These are phyloP conservation scores for Argentina anserina DNA, from an alignment of 306 rosid genomes.

Conservation along the genomic window DNA sequence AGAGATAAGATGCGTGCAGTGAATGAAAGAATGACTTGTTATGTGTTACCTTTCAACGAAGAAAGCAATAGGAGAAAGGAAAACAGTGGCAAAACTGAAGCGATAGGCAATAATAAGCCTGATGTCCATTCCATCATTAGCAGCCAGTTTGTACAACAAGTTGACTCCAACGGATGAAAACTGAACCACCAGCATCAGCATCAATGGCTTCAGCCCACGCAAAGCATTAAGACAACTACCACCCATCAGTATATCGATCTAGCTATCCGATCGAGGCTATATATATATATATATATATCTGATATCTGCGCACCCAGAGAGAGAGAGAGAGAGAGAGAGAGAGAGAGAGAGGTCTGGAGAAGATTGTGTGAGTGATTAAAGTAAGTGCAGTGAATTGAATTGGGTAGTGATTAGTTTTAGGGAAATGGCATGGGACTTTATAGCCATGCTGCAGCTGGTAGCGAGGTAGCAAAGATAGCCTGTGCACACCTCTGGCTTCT, in stretches of 20 bases:
- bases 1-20: neutral
- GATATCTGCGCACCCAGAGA: neutral
- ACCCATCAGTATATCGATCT: neutral
- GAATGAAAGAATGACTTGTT: too few relatives aligned
- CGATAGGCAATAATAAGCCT: slow-evolving; percentile 61
- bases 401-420: neutral
- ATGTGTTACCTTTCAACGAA: slow-evolving; percentile 46
- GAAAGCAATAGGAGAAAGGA: slow-evolving; percentile 55
- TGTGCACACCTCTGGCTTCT: slow-evolving; percentile 9
- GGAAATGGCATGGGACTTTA: neutral
- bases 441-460: neutral
- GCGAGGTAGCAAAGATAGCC: neutral
- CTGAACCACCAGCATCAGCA: slow-evolving; percentile 53
- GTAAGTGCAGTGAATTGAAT: neutral
- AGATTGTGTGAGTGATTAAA: neutral
- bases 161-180: slow-evolving; percentile 47
- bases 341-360: neutral
- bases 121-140: slow-evolving; percentile 58
- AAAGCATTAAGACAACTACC: neutral
- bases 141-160: slow-evolving; percentile 58
- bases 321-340: neutral
- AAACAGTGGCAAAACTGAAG: slow-evolving; percentile 48
- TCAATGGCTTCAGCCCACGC: slow-evolving; percentile 38
- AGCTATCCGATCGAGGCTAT: too few relatives aligned
- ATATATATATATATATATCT: neutral